phyloP scores from a whole-genome alignment of 2,329 filamentous ascomycete species.

The Cladosporium sp. region DNA sequence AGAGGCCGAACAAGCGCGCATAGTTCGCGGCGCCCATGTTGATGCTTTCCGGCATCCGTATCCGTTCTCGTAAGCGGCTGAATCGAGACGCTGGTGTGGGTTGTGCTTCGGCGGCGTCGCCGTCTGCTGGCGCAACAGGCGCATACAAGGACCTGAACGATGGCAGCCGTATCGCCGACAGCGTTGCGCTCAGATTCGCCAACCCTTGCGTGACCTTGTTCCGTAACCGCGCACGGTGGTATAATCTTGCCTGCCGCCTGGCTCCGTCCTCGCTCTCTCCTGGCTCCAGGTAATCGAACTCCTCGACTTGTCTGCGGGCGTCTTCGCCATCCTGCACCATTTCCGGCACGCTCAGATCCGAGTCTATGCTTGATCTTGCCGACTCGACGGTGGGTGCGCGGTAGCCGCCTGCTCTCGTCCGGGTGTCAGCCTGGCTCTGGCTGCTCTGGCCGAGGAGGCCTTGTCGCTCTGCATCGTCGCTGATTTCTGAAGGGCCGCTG shows the following conservation, averaged over 20 bases:
- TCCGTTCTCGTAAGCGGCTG: constrained; percentile 7
- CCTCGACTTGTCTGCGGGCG: constrained; percentile 76
- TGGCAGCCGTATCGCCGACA: constrained; percentile 59
- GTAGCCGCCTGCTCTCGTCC: constrained; percentile 59
- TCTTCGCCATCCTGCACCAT: constrained; percentile 54
- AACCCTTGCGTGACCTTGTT: constrained; percentile 59
- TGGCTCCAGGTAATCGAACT: constrained; percentile 80
- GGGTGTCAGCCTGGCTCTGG: constrained; percentile 26
- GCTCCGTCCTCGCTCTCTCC: constrained; percentile 28
- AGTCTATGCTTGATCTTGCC: constrained; percentile 61
- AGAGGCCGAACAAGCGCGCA: constrained; percentile 71
- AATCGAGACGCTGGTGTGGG: constrained; percentile 2
- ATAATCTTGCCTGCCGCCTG: constrained; percentile 32
- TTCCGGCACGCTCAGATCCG: constrained; percentile 54
- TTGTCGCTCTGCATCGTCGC: constrained; percentile 71
- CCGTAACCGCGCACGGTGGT: constrained; percentile 45
- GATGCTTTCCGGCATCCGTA: constrained; percentile 44
- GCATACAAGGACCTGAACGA: constrained; percentile 50
- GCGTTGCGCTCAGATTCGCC: constrained; percentile 56
- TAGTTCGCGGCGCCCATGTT: constrained; percentile 65
- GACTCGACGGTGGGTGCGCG: constrained; percentile 82
- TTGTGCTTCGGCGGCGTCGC: constrained; percentile 15
- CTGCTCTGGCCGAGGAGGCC: constrained; percentile 63
- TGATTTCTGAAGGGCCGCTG: constrained; percentile 59
- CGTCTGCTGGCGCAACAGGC: constrained; percentile 28